phyloP scores from a whole-genome alignment of 495 filamentous ascomycete species.

The Chaetomium cochliodes region DNA sequence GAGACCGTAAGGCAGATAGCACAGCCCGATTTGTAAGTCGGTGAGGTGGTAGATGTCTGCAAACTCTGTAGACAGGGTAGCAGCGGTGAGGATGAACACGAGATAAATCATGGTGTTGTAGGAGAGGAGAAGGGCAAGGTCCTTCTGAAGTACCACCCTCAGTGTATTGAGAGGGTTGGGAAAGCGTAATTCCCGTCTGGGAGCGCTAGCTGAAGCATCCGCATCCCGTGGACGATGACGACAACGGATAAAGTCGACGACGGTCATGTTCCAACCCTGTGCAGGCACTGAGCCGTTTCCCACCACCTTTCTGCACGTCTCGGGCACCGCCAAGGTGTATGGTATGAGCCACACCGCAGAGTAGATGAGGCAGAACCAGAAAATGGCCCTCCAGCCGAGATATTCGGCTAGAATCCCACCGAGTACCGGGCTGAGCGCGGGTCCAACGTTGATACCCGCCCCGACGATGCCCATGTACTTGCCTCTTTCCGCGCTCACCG shows the following conservation, averaged over 20 bases:
- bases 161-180: conserved; percentile 72
- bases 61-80: conserved; percentile 61
- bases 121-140: conserved; percentile 46
- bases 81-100: conserved; percentile 46
- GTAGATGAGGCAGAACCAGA: conserved; percentile 70
- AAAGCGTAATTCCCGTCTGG: conserved; percentile 54
- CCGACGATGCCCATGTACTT: conserved; percentile 57
- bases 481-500: conserved; percentile 58
- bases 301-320: conserved; percentile 69
- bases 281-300: conserved; percentile 65
- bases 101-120: conserved; percentile 55
- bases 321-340: conserved; percentile 58
- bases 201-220: not conserved
- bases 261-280: conserved; percentile 53
- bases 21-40: conserved; percentile 66
- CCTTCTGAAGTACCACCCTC: conserved; percentile 63
- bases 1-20: conserved; percentile 60
- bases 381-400: conserved; percentile 68
- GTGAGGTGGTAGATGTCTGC: conserved; percentile 61
- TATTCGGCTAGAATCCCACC: conserved; percentile 64
- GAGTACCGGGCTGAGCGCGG: conserved; percentile 60
- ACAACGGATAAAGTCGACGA: conserved; percentile 44
- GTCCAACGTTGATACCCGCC: conserved; percentile 53
- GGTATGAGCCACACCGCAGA: conserved; percentile 52
- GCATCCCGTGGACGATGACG: conserved; percentile 4